phyloP scores from a whole-genome alignment of 176 grass and related monocot species.

The Ananas comosus region DNA sequence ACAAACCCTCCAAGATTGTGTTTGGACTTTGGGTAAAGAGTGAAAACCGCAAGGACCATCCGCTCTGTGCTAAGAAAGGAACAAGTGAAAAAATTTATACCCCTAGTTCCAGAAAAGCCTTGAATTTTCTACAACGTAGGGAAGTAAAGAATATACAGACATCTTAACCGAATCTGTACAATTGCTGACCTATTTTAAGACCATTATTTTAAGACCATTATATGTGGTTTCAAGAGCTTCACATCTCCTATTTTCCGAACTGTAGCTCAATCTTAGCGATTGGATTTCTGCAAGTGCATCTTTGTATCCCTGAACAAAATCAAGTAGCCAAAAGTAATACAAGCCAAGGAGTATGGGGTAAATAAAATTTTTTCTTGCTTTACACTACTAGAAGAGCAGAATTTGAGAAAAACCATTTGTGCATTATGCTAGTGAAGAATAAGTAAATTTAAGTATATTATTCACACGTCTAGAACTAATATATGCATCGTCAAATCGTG shows the following conservation, averaged over 20 bases:
- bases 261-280: constrained; percentile 41
- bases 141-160: not conserved
- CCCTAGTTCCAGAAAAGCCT: too few relatives aligned
- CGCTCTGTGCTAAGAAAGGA: too few relatives aligned
- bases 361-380: not conserved
- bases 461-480: too few relatives aligned
- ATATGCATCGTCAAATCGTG: too few relatives aligned
- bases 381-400: not conserved
- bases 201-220: too few relatives aligned
- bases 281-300: constrained; percentile 51
- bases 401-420: not conserved
- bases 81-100: too few relatives aligned
- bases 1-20: too few relatives aligned
- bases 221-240: constrained; percentile 40
- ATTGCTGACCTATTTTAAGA: constrained; percentile 49
- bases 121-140: not conserved
- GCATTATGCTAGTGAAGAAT: too few relatives aligned
- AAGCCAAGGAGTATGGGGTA: constrained; percentile 1
- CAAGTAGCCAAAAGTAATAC: constrained; percentile 5
- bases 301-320: constrained; percentile 53
- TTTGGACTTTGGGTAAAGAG: too few relatives aligned
- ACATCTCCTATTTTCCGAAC: constrained; percentile 42
- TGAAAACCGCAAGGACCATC: too few relatives aligned
- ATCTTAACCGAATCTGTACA: not conserved
- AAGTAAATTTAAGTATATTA: too few relatives aligned